Evolutionary conservation across 139 green algal species (phyloP).

Genomic region (Protoeuglena noctilucae): DNA sequence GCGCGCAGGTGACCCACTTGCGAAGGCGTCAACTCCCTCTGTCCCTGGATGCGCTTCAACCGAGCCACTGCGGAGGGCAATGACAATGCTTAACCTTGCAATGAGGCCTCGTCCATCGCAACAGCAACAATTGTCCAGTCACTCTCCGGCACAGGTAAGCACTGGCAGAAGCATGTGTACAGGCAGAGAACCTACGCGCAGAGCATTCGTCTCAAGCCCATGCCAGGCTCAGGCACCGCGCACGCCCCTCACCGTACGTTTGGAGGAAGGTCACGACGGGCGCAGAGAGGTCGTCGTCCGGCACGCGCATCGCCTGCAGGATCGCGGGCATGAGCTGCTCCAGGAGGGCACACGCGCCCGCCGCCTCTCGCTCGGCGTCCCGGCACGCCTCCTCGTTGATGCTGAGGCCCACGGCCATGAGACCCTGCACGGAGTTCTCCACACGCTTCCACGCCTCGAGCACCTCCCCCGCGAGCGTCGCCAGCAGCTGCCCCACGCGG

Average conservation of each 20-base stretch:
- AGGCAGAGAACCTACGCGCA: too few relatives aligned
- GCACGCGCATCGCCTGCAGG: constrained; percentile 26
- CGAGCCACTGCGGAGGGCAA: too few relatives aligned
- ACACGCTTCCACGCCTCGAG: constrained; percentile 66
- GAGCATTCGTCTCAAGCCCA: too few relatives aligned
- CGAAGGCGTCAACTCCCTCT: too few relatives aligned
- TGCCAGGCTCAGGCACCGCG: too few relatives aligned
- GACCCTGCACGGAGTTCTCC: constrained; percentile 44
- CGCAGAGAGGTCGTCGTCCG: constrained; percentile 41
- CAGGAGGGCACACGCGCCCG: constrained; percentile 23
- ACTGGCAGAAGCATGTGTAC: too few relatives aligned
- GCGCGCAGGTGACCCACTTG: constrained; percentile 27
- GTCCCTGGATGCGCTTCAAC: too few relatives aligned
- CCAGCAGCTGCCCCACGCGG: constrained; percentile 29
- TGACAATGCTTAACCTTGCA: too few relatives aligned
- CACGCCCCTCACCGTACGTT: neutral
- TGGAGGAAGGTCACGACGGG: constrained; percentile 56
- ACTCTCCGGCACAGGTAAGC: too few relatives aligned
- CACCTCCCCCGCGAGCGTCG: constrained; percentile 52
- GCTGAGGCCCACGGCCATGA: constrained; percentile 34
- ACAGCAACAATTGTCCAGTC: too few relatives aligned
- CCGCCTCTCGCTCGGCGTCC: constrained; percentile 28
- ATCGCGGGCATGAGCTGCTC: constrained; percentile 27
- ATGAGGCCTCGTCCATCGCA: too few relatives aligned
- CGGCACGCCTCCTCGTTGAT: constrained; percentile 37